Percentiles rank a stretch among this genome's conserved stretches.
Conservation (phyloP, 139 green algal species). For the Limnomonas spitsbergensis region DNA sequence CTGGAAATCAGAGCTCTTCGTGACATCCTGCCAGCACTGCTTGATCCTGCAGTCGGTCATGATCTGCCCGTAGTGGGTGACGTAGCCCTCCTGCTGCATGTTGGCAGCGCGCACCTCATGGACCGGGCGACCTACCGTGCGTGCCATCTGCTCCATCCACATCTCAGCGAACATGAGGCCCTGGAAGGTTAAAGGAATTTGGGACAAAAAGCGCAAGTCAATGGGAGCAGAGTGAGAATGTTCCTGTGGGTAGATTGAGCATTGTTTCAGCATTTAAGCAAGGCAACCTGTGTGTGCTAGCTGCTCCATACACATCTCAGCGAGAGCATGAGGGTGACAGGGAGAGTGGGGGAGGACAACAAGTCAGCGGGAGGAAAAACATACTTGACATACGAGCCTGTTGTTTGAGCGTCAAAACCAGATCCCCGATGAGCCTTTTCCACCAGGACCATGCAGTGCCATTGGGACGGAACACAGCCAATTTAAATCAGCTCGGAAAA, state of each 20-base stretch:
- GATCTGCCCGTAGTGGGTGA: conserved; percentile 79
- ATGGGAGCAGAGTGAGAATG: not conserved
- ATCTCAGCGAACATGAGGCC: conserved; percentile 81
- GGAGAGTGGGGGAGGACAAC: too few species aligned
- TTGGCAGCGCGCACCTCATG: conserved; percentile 29
- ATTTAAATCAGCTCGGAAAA: too few species aligned
- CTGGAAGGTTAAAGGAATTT: too few species aligned
- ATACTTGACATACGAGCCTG: too few species aligned
- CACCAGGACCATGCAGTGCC: too few species aligned
- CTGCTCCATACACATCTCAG: too few species aligned
- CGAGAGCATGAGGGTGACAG: too few species aligned
- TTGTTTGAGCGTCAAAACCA: too few species aligned
- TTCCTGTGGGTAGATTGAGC: not conserved
- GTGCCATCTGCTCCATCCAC: conserved; percentile 73
- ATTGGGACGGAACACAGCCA: too few species aligned
- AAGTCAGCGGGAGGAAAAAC: too few species aligned
- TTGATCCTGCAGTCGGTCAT: conserved; percentile 46
- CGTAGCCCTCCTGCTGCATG: conserved; percentile 81
- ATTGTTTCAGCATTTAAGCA: not conserved
- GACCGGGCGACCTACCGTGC: conserved; percentile 23
- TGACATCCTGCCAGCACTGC: conserved; percentile 56
- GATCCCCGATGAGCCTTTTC: too few species aligned
- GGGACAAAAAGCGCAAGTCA: not conserved
- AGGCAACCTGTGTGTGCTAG: not conserved
- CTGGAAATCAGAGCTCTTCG: conserved; percentile 14